phyloP scores from a whole-genome alignment of 371 early-diverging fungal species.

The Rhizopus microsporus region DNA sequence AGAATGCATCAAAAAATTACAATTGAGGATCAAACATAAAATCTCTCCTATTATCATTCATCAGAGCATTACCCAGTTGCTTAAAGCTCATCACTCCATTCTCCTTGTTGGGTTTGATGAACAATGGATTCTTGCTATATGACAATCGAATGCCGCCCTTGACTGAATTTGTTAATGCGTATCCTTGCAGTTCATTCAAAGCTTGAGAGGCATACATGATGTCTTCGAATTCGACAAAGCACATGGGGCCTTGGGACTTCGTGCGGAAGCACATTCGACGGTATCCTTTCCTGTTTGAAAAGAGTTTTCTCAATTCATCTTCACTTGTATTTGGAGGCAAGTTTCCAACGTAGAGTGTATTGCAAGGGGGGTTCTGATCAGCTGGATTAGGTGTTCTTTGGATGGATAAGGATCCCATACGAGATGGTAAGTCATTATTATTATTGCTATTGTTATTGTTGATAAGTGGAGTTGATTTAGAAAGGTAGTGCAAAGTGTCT shows the following conservation, averaged over 20 bases:
- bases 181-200: conserved; percentile 83
- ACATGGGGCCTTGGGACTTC: conserved; percentile 90
- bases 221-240: conserved; percentile 93
- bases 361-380: conserved; percentile 95
- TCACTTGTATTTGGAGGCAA: conserved; percentile 83
- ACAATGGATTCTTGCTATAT: conserved; percentile 95
- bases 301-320: conserved; percentile 84
- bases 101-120: conserved; percentile 43
- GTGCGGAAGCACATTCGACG: conserved; percentile 86
- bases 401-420: conserved; percentile 13
- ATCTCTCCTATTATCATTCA: conserved; percentile 24
- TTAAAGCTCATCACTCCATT: conserved; percentile 20
- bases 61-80: conserved; percentile 23
- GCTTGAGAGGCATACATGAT: conserved; percentile 86
- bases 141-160: conserved; percentile 93
- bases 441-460: not conserved
- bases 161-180: conserved; percentile 77
- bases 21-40: conserved; percentile 33
- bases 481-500: conserved; percentile 19
- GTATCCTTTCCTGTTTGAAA: conserved; percentile 79
- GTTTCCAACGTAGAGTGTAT: conserved; percentile 95
- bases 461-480: conserved; percentile 21
- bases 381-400: conserved; percentile 24
- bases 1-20: conserved; percentile 7
- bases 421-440: conserved; percentile 9